phyloP scores from a whole-genome alignment of 768 basidiomycete species.

The Lactarius quietus region DNA sequence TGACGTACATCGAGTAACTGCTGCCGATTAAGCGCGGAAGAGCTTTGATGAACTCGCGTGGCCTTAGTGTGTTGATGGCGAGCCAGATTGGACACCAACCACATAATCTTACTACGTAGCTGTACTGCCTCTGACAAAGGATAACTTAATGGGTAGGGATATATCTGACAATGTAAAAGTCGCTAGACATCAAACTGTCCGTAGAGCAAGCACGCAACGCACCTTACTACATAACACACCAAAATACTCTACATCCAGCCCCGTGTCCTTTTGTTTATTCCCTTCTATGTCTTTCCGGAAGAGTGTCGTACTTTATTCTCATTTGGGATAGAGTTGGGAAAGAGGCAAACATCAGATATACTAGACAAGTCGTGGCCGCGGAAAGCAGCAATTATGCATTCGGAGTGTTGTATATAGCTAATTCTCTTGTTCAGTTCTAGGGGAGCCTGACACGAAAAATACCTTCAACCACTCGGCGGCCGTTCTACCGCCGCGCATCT shows the following conservation, averaged over 20 bases:
- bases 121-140: not conserved
- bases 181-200: not conserved
- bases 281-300: not conserved
- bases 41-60: not conserved
- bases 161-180: not conserved
- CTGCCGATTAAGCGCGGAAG: not conserved
- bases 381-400: not conserved
- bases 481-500: conserved; percentile 3
- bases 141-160: too few species aligned
- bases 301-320: not conserved
- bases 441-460: conserved; percentile 3
- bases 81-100: not conserved
- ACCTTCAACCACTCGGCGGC: conserved; percentile 18
- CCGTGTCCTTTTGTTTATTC: not conserved
- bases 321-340: not conserved
- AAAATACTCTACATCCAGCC: not conserved
- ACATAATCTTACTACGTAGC: not conserved
- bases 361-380: not conserved
- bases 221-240: too few species aligned
- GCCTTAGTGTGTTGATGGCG: not conserved
- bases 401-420: not conserved
- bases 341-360: not conserved
- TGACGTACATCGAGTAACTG: not conserved
- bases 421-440: not conserved
- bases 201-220: not conserved